Evolutionary conservation across 331 rosid species (phyloP), one percentile per base, ranked within the genome.

Genomic region (Dryas integrifolia): DNA sequence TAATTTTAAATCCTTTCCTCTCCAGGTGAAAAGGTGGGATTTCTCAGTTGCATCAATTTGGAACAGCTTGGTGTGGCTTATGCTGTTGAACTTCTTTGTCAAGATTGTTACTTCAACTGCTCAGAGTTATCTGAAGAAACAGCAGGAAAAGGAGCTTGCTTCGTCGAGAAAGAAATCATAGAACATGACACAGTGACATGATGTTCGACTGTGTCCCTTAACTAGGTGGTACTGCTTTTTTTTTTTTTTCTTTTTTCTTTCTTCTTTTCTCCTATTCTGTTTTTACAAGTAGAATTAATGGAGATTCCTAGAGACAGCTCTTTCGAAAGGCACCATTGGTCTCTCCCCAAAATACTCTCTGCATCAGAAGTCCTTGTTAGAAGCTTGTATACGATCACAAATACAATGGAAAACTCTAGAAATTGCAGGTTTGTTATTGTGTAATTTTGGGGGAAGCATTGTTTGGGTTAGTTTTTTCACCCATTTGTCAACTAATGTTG

Each of bases 61-160:
- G 99, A 95, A 84, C 84, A 83, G 96, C 4, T 30, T 95, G 53
- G 99, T 95, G 58, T 95, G 99, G 99, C 93, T 95, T 67, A 95
- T 95, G 99, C 96, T 95, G 53, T 57, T 92, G 85, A 90, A 95
- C 82, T 94, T 88, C 83, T 86, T 86, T 49, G 73, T 91, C 69
- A 91, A 89, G 96, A 89, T 94, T 82, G 92, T 91, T 77, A 94
- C 82, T 79, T 77, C 96, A 60, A 94, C 96, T 9, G 92, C 98
- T 1, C 96, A 91, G 83, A 80, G 85, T 46, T 76, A 86, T 83
- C 84, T 86, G 82, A 89, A 84, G 92, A 79, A 88, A 61, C 88
- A 94, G 80, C 96, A 88, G 56, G 96, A 86, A 9, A 21, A n/a
- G 45, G 92, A 92, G 73, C 41, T 84, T 24, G 82, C 80, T 12